These are phyloP conservation scores for Arctium minus DNA, from an alignment of 129 eudicot genomes.

Conservation along the genomic window DNA sequence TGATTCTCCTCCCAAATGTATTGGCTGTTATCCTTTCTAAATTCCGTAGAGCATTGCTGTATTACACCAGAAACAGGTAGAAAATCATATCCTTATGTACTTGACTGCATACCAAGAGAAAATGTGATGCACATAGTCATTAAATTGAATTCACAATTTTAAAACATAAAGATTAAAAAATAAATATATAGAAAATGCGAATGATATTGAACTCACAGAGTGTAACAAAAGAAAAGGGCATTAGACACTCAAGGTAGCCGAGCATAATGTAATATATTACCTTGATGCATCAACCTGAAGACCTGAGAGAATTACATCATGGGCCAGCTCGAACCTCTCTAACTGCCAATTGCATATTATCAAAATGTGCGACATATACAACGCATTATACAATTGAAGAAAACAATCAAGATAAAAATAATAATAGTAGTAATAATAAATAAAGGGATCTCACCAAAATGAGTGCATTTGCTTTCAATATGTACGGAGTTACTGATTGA, in stretches of 20 bases:
- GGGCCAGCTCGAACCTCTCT: slow-evolving; percentile 84
- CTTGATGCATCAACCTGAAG: slow-evolving; percentile 83
- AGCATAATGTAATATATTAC: slow-evolving; percentile 33
- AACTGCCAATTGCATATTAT: slow-evolving; percentile 56
- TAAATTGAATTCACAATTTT: neutral
- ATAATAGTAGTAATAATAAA: neutral
- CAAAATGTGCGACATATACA: slow-evolving; percentile 12
- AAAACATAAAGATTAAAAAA: neutral
- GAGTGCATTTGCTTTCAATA: slow-evolving; percentile 80
- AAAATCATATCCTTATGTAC: neutral
- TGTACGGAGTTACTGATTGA: slow-evolving; percentile 52
- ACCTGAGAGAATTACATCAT: slow-evolving; percentile 66
- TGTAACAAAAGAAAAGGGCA: neutral
- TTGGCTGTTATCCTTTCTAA: slow-evolving; percentile 43
- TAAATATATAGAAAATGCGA: neutral
- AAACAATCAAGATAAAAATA: neutral
- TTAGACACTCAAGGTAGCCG: neutral
- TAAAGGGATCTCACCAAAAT: slow-evolving; percentile 50
- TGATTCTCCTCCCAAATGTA: slow-evolving; percentile 43
- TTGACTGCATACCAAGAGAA: neutral
- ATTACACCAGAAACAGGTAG: slow-evolving; percentile 14
- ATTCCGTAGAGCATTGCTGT: slow-evolving; percentile 63
- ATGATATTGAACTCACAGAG: neutral
- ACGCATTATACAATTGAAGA: neutral
- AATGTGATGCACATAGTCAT: slow-evolving; percentile 1